Percentiles rank a stretch among this genome's conserved stretches.
Evolutionary conservation across 495 filamentous ascomycete genomes (phyloP).

Genomic region (Neurospora tetrasperma): DNA sequence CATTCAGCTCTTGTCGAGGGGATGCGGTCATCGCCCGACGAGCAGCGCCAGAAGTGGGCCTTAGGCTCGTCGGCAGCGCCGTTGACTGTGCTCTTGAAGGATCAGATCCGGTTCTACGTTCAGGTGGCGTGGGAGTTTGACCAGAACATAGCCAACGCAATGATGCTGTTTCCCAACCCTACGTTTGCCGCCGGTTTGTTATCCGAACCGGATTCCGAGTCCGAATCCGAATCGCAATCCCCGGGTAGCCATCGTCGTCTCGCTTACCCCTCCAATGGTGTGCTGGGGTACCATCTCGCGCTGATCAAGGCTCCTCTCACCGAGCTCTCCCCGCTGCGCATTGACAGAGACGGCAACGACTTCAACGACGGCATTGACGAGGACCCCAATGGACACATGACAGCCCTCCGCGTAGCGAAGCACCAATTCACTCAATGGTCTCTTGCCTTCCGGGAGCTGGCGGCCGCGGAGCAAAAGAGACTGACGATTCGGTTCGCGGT

Average conservation of each 20-base stretch:
- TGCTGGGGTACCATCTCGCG: conserved; percentile 36
- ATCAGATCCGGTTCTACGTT: background rate
- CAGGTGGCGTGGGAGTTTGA: background rate
- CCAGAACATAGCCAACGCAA: background rate
- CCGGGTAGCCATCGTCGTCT: conserved; percentile 7
- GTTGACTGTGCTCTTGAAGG: background rate
- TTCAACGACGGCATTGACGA: background rate
- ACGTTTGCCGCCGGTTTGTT: conserved; percentile 16
- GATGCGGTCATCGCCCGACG: background rate
- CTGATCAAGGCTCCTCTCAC: conserved; percentile 17
- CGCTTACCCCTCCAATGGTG: conserved; percentile 34
- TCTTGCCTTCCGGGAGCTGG: conserved; percentile 17
- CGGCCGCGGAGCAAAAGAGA: background rate
- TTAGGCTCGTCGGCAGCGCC: background rate
- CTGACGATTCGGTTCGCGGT: conserved; percentile 32
- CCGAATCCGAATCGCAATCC: background rate
- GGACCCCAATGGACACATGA: background rate
- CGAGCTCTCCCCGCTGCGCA: conserved; percentile 4
- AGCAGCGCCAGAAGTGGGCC: background rate
- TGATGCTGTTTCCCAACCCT: conserved; percentile 23
- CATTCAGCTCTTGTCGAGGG: background rate
- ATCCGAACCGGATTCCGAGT: background rate
- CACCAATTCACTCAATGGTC: conserved; percentile 27
- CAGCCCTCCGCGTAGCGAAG: conserved; percentile 12
- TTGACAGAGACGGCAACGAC: conserved; percentile 1